Evolutionary conservation across 345 rosid genomes (phyloP).

Genomic region (Syzygium grande): DNA sequence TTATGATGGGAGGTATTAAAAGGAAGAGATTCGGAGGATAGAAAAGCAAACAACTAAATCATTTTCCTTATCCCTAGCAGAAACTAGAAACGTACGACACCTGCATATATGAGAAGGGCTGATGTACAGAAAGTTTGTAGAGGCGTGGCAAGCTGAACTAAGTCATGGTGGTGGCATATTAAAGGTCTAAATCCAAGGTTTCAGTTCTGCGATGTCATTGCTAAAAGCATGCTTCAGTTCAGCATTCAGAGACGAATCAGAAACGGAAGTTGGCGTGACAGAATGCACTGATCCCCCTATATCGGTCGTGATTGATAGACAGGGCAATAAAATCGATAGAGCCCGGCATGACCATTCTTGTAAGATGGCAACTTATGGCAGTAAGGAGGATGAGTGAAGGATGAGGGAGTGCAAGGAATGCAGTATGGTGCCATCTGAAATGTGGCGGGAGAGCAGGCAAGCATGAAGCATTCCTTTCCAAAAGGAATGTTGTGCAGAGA

Average conservation of each 20-base stretch:
- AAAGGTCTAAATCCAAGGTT: conserved; percentile 44
- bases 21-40: not conserved
- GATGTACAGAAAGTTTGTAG: conserved; percentile 67
- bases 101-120: conserved; percentile 70
- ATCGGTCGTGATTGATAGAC: conserved; percentile 28
- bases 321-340: conserved; percentile 39
- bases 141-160: conserved; percentile 71
- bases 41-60: conserved; percentile 21
- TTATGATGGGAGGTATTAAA: conserved; percentile 4
- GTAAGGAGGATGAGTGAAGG: conserved; percentile 47
- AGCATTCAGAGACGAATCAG: conserved; percentile 63
- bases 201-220: conserved; percentile 65
- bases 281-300: conserved; percentile 58
- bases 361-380: conserved; percentile 28
- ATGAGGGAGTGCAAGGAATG: conserved; percentile 43
- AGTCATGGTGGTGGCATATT: conserved; percentile 44
- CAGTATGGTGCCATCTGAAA: conserved; percentile 58
- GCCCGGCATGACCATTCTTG: conserved; percentile 40
- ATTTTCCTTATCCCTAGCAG: conserved; percentile 21
- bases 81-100: conserved; percentile 48
- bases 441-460: conserved; percentile 53
- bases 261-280: conserved; percentile 57
- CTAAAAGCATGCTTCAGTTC: conserved; percentile 58
- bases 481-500: conserved; percentile 40
- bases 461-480: conserved; percentile 54